These are phyloP conservation scores for Reticulascus tulasneorum DNA, from an alignment of 2,329 filamentous ascomycete genomes.

Conservation along the genomic window DNA sequence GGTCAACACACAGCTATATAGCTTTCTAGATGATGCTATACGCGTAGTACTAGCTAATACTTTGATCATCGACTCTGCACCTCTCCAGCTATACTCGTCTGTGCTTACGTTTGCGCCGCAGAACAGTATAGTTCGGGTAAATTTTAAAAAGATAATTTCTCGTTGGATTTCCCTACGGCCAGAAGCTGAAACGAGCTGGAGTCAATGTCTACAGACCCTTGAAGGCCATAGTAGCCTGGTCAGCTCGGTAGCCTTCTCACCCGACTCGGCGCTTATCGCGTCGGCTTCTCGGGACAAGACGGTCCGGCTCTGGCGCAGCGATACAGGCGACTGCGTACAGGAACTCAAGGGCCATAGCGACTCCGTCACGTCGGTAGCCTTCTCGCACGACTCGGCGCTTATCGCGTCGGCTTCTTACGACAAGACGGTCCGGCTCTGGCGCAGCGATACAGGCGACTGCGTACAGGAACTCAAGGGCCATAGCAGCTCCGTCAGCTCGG, in stretches of 20 bases:
- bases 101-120: constrained; percentile 20
- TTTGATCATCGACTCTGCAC: constrained; percentile 8
- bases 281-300: constrained; percentile 1
- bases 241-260: constrained; percentile 9
- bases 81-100: constrained; percentile 23
- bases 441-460: constrained; percentile 5
- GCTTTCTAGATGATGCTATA: constrained; percentile 14
- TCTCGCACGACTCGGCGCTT: constrained; percentile 10
- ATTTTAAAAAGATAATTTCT: constrained; percentile 12
- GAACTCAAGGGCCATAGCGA: constrained; percentile 5
- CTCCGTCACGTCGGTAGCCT: constrained; percentile 3
- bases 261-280: constrained; percentile 5
- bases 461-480: constrained; percentile 1
- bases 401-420: background rate
- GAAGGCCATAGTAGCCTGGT: constrained; percentile 3
- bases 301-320: constrained; percentile 1
- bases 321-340: constrained; percentile 6
- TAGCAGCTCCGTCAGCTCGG: constrained; percentile 1
- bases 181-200: constrained; percentile 14
- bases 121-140: constrained; percentile 14
- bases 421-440: constrained; percentile 1
- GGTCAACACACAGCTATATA: background rate
- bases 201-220: constrained; percentile 13
- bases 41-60: constrained; percentile 13
- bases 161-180: constrained; percentile 15